Base-by-base conservation (phyloP, 163 green algal species). In the Chlorella variabilis region DNA sequence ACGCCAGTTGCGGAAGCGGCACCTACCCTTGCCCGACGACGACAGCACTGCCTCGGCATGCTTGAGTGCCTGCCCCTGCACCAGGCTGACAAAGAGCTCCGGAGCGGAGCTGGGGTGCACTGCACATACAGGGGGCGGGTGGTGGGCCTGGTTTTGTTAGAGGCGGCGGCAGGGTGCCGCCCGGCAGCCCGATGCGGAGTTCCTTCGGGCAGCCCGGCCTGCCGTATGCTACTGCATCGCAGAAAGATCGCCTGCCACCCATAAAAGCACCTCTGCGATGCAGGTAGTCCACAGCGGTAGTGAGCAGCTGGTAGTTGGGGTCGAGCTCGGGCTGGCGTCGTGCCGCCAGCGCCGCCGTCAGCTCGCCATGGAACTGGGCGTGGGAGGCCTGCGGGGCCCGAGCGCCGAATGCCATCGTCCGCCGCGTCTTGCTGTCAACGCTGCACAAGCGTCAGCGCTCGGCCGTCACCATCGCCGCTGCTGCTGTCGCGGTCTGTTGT, bases 81-180 rank as follows among this genome's bases (percentile, higher is more conserved):
- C 76, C 58, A 86, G 84, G 71, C 80, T 84, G 17, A 89, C 61
- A 54, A 89, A 89, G 7, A 89, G 85, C 59, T 83, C 81, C 2
- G 81, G 81, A 23, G 81, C 76, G 21, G 56, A 71, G 20, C 42
- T 42, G 9, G 85, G 81, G 4, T 36, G n/a, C 5, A 89, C 85
- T 89, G 80, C 66, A 78, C 21, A 51, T 18, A 74, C 29, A 8
- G 25, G 54, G 41, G 73, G 5, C 27, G 59, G n/a, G n/a, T n/a
- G n/a, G n/a, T n/a, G n/a, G n/a, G 68, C 42, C n/a, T 17, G 25
- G n/a, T 25, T n/a, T 6, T 65, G 66, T 54, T 6, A 23, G 20
- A 20, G 34, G 66, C 17, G 66, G 36, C 13, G 36, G 29, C n/a
- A n/a, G n/a, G n/a, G n/a, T n/a, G n/a, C n/a, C n/a, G n/a, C n/a